These are phyloP conservation scores for Podospora pseudopauciseta DNA, from an alignment of 495 filamentous ascomycete genomes.

Conservation along the genomic window DNA sequence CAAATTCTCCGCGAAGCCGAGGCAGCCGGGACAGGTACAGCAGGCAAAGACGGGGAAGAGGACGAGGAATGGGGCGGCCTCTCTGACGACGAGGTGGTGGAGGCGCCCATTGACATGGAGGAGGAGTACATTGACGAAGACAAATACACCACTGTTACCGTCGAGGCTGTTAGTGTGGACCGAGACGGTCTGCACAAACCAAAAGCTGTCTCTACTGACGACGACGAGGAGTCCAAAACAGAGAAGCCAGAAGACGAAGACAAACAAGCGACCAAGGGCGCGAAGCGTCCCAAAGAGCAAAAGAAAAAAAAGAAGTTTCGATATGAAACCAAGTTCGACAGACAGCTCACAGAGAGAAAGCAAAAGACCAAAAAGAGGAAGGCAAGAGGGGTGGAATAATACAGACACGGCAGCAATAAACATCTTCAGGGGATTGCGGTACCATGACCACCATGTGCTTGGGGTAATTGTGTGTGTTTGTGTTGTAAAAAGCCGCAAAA, in stretches of 20 bases:
- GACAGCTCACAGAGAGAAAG: slow-evolving; percentile 63
- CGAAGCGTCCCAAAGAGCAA: slow-evolving; percentile 50
- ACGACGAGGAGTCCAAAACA: slow-evolving; percentile 43
- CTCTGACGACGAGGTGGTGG: slow-evolving; percentile 48
- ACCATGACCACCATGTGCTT: not conserved
- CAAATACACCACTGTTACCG: slow-evolving; percentile 86
- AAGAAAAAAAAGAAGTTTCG: slow-evolving; percentile 89
- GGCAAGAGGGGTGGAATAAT: not conserved
- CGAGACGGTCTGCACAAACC: slow-evolving; percentile 63
- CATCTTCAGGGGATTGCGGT: not conserved
- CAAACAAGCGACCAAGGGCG: slow-evolving; percentile 25
- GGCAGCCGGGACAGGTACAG: slow-evolving; percentile 38
- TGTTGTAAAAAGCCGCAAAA: slow-evolving; percentile 4
- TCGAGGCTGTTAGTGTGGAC: slow-evolving; percentile 83
- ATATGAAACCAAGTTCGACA: slow-evolving; percentile 79
- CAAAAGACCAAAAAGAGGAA: slow-evolving; percentile 58
- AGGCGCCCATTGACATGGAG: slow-evolving; percentile 63
- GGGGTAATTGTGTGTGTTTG: slow-evolving; percentile 14
- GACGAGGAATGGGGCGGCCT: slow-evolving; percentile 60
- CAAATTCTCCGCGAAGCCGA: slow-evolving; percentile 56
- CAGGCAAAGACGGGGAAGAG: slow-evolving; percentile 28
- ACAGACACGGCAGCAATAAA: not conserved
- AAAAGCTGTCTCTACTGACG: slow-evolving; percentile 39
- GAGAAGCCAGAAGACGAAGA: slow-evolving; percentile 33
- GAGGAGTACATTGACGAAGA: slow-evolving; percentile 97